Base-by-base conservation (phyloP, 768 basidiomycete genomes). In the Exsudoporus frostii region DNA sequence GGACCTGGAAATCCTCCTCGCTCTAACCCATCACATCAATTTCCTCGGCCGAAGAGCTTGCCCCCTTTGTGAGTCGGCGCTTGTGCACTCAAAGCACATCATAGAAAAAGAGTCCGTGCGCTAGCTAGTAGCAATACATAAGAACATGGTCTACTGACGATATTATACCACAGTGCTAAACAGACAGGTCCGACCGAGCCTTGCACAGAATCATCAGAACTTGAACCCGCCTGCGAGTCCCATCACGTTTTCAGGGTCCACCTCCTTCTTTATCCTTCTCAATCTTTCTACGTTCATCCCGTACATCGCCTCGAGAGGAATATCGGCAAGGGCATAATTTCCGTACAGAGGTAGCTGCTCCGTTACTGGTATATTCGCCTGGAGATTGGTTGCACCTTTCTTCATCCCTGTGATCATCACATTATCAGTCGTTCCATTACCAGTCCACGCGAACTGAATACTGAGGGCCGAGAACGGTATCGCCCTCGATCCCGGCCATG, bases 171-270 rank as follows among this genome's bases (percentile, higher is more conserved):
- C 37, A 41, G 45, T 38, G 29, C 42, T 39, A 56, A 50, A 37
- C 15, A 39, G 7, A 48, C 25, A 62, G n/a, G 51, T 59, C 49
- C 40, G 27, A 30, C 29, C 45, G 14, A 48, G 43, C n/a, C 37
- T 33, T 15, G 15, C n/a, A 20, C 4, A 8, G 34, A 15, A 36
- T n/a, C 15, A 19, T 71, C 56, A 76, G 41, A 82, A 68, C 67
- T 84, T 86, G 65, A 77, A 86, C 7, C 85, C 86, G 6, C 85
- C 85, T n/a, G 85, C 75, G 17, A 85, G 76, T 15, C 75, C 77
- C 84, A 88, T 88, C 37, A 86, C 74, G 59, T 81, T 75, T 9
- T 68, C 46, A 0, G 85, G 85, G 64, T 88, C 86, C 48, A 81
- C 72, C 20, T 44, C 49, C 51, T 54, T 60, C 60, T 79, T 81